Evolutionary conservation across 805 yeast genomes (phyloP), one percentile per base, ranked within the genome.

Genomic region (Candida fluviatilis): DNA sequence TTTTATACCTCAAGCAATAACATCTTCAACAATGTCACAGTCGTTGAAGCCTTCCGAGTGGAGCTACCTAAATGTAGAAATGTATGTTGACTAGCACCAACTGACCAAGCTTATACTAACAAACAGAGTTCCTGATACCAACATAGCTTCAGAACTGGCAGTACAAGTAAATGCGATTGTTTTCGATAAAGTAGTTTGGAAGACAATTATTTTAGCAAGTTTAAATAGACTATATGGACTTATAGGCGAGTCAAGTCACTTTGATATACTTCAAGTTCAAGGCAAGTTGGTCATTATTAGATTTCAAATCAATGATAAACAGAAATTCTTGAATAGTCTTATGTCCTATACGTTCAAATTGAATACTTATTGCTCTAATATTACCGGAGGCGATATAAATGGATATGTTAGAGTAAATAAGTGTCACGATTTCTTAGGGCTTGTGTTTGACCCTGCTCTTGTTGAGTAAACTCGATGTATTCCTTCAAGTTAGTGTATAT

Each of bases 121-220:
- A n/a, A n/a, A n/a, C n/a, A 28, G 24, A 15, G 17, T 11, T 18
- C 24, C 34, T 16, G 34, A 35, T 21, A 40, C 47, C 37, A 42
- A 38, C 41, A 5, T 23, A 23, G 7, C 29, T 29, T 25, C 33
- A 23, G 26, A 36, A n/a, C 31, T 16, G 14, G 14, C 34, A 8
- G 27, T 28, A 6, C 44, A 47, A n/a, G 48, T 47, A 34, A 36
- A 43, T 7, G 35, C 35, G 5, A 31, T 57, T 5, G 45, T 45
- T 3, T 40, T 64, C 3, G 70, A 62, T 35, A 27, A 46, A 14
- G 45, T 62, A 12, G 54, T 64, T n/a, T 63, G 69, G 68, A 55
- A 55, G 29, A 34, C 60, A 5, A 42, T 62, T 1, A 41, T 64
- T 3, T 23, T 41, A 4, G 43, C 47, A 4, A 49, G 58, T 19